phyloP scores from a whole-genome alignment of 2,329 filamentous ascomycete species.

The Alternaria angustiovoidea region DNA sequence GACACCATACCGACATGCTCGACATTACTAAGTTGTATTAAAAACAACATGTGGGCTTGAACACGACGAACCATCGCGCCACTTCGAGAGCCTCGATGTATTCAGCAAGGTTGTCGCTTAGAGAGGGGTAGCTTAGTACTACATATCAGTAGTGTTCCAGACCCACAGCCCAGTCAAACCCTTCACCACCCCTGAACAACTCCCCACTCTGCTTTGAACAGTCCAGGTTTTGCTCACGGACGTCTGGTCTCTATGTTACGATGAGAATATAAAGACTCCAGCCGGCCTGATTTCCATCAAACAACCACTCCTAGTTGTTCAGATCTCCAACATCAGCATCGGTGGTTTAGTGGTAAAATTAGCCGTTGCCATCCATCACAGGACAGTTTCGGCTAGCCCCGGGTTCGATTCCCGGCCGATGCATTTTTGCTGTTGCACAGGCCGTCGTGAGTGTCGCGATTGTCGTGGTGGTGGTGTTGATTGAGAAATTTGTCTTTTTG shows the following conservation, averaged over 20 bases:
- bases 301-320: not conserved
- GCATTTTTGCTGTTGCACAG: conserved; percentile 16
- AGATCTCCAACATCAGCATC: not conserved
- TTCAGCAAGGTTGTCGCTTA: no score
- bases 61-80: no score
- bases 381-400: conserved; percentile 34
- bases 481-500: not conserved
- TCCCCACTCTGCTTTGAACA: not conserved
- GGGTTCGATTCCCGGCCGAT: conserved; percentile 40
- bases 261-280: no score
- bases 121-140: not conserved
- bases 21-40: no score
- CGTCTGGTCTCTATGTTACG: no score
- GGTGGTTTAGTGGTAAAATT: conserved; percentile 40
- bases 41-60: no score
- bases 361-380: conserved; percentile 31
- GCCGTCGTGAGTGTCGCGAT: not conserved
- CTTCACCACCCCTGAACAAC: conserved; percentile 4
- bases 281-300: not conserved
- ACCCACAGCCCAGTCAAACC: conserved; percentile 1
- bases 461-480: not conserved
- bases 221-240: not conserved
- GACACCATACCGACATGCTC: no score
- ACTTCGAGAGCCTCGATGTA: no score
- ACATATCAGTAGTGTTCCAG: not conserved